These are phyloP conservation scores for Xylaria sp. DNA, from an alignment of 2,329 filamentous ascomycete species.

Conservation along the genomic window DNA sequence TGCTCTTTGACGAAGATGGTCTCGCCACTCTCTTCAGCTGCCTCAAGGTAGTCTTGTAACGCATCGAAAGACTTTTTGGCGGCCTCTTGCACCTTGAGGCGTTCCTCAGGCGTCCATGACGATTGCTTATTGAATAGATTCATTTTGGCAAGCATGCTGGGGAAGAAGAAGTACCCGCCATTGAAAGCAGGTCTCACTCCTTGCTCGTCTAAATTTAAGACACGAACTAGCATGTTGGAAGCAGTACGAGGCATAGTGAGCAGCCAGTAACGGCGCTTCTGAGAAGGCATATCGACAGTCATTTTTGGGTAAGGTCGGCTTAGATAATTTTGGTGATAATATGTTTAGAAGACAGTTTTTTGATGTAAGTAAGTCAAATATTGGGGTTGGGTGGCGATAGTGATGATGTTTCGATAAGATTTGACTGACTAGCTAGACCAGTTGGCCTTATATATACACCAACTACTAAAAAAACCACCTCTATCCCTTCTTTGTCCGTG, in stretches of 20 bases:
- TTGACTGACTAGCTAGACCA: background rate
- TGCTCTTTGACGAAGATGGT: slow-evolving; percentile 38
- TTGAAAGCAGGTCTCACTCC: slow-evolving; percentile 24
- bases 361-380: background rate
- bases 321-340: background rate
- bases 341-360: background rate
- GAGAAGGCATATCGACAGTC: slow-evolving; percentile 25
- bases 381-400: background rate
- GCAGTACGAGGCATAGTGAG: slow-evolving; percentile 40
- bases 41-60: slow-evolving; percentile 35
- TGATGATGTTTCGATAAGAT: background rate
- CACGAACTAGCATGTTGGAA: slow-evolving; percentile 37
- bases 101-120: slow-evolving; percentile 24
- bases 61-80: slow-evolving; percentile 22
- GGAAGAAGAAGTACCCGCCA: slow-evolving; percentile 40
- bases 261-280: slow-evolving; percentile 37
- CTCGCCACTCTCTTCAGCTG: slow-evolving; percentile 27
- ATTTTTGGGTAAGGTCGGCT: slow-evolving; percentile 19
- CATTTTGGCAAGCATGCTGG: slow-evolving; percentile 15
- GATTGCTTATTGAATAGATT: slow-evolving; percentile 11
- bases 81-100: background rate
- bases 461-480: background rate
- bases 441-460: slow-evolving; percentile 17
- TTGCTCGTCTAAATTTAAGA: slow-evolving; percentile 37
- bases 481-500: background rate